Conservation (phyloP, 2,329 filamentous ascomycete species). For the Fusarium sp. region DNA sequence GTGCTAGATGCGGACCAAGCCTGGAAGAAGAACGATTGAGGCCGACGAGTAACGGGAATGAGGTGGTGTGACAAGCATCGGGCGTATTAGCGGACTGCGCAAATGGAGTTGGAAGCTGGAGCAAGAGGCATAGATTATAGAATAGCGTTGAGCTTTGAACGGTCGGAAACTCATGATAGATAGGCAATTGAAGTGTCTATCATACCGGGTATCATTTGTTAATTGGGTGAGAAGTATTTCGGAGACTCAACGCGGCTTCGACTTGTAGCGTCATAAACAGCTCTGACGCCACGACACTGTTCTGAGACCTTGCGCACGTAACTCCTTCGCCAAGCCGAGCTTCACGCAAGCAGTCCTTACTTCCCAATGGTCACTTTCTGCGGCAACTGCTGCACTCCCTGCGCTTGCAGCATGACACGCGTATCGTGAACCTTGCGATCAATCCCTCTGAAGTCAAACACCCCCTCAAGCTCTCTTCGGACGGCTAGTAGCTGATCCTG, state of each 20-base stretch:
- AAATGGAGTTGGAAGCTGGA: neutral
- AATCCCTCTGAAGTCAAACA: constrained; percentile 65
- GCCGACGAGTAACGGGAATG: rapidly evolving
- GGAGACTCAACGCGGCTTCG: neutral
- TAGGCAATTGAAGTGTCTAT: constrained; percentile 8
- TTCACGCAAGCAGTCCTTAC: constrained; percentile 20
- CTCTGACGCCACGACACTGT: neutral
- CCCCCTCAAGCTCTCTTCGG: constrained; percentile 62
- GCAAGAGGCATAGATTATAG: no score
- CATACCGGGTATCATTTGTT: constrained; percentile 36
- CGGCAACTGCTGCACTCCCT: constrained; percentile 56
- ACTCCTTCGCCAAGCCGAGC: neutral
- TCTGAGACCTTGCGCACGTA: neutral
- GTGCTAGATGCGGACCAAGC: constrained; percentile 44
- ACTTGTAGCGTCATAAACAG: no score
- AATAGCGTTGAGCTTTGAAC: rapidly evolving
- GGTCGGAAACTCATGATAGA: neutral
- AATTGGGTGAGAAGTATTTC: neutral
- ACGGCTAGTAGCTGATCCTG: constrained; percentile 64
- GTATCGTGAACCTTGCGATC: constrained; percentile 69
- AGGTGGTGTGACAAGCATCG: no score
- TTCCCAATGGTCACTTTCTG: constrained; percentile 56
- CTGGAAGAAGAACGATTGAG: constrained; percentile 37
- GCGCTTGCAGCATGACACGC: constrained; percentile 57
- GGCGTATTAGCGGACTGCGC: no score